phyloP scores from a whole-genome alignment of 345 rosid genomes.

The Dovyalis caffra region DNA sequence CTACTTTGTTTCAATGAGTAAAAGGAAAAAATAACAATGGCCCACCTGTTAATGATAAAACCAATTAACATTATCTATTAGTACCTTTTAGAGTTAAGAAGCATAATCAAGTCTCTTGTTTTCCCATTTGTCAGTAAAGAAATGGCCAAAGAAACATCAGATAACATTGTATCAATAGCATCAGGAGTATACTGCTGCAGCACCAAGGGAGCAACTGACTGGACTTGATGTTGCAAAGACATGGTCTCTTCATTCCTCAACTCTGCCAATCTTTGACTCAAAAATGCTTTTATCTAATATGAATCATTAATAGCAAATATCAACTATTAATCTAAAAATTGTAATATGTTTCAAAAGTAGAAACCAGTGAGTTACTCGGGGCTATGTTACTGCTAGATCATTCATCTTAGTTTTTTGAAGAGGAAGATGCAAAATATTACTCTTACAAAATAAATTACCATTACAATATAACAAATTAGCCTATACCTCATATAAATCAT shows the following conservation, averaged over 20 bases:
- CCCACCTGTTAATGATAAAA: conserved; percentile 7
- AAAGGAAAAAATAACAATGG: neutral
- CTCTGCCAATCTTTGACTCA: conserved; percentile 73
- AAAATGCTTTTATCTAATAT: conserved; percentile 75
- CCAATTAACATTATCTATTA: conserved; percentile 6
- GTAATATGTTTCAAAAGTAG: neutral
- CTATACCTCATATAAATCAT: conserved; percentile 88
- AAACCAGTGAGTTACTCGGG: neutral
- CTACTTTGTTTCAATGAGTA: neutral
- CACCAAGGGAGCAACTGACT: conserved; percentile 85
- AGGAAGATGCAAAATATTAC: neutral
- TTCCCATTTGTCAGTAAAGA: conserved; percentile 78
- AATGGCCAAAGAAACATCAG: conserved; percentile 59
- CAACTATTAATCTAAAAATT: conserved; percentile 1
- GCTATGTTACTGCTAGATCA: neutral
- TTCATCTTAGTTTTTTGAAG: neutral
- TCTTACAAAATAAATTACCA: neutral
- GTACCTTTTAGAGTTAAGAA: conserved; percentile 93
- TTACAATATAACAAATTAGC: neutral
- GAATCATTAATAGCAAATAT: conserved; percentile 15
- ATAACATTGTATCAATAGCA: conserved; percentile 67
- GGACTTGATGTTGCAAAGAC: conserved; percentile 91
- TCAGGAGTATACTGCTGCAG: conserved; percentile 85
- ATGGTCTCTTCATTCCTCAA: conserved; percentile 69
- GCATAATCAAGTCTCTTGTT: conserved; percentile 82